Conservation (phyloP, 2,329 filamentous ascomycete genomes). For the Akanthomyces uredinophilus region DNA sequence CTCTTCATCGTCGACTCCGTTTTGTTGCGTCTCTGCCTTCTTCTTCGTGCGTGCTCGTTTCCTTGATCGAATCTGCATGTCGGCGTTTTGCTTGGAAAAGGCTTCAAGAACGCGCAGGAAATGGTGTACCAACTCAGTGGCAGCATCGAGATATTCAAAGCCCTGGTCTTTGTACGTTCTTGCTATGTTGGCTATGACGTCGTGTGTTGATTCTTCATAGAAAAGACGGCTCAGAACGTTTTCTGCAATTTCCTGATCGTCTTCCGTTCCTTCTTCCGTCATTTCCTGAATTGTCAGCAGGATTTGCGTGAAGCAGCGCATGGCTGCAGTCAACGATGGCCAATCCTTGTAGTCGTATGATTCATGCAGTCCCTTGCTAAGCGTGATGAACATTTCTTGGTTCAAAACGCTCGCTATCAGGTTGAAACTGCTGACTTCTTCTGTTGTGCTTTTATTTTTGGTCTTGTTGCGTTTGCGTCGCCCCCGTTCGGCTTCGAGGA, state of each 20-base stretch:
- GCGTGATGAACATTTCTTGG: constrained; percentile 87
- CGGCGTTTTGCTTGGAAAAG: constrained; percentile 91
- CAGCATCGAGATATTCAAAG: constrained; percentile 87
- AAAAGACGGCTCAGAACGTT: constrained; percentile 97
- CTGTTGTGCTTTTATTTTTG: constrained; percentile 38
- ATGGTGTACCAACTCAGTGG: constrained; percentile 85
- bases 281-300: constrained; percentile 90
- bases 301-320: constrained; percentile 94
- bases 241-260: constrained; percentile 96
- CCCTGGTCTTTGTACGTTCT: constrained; percentile 89
- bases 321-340: constrained; percentile 78
- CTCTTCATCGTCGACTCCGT: constrained; percentile 44
- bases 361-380: constrained; percentile 77
- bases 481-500: constrained; percentile 76
- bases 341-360: constrained; percentile 79
- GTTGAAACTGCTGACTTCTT: constrained; percentile 70
- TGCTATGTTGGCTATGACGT: constrained; percentile 74
- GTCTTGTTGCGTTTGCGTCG: constrained; percentile 59
- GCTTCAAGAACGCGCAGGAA: constrained; percentile 87
- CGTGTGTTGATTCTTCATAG: constrained; percentile 93
- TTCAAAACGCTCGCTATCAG: constrained; percentile 86
- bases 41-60: constrained; percentile 69
- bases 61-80: constrained; percentile 86
- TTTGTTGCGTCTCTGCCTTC: constrained; percentile 38
- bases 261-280: constrained; percentile 74